phyloP scores from a whole-genome alignment of 2,329 filamentous ascomycete genomes.

The Xylaria sp. region DNA sequence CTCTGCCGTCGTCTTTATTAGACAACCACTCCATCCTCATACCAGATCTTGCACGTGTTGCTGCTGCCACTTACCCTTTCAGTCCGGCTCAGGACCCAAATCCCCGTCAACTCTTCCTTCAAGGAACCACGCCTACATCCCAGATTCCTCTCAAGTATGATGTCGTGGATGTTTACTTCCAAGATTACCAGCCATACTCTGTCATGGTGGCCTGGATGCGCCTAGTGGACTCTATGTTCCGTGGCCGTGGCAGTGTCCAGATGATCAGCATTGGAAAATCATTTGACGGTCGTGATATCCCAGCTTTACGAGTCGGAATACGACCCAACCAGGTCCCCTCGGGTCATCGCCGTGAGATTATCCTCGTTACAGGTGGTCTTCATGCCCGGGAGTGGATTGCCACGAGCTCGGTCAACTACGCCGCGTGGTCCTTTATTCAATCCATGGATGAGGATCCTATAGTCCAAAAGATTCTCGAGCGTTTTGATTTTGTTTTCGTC shows the following conservation, averaged over 20 bases:
- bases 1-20: slow-evolving; percentile 77
- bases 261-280: slow-evolving; percentile 81
- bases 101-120: slow-evolving; percentile 24
- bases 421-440: slow-evolving; percentile 87
- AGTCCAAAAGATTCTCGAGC: slow-evolving; percentile 78
- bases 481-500: slow-evolving; percentile 87
- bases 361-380: slow-evolving; percentile 83
- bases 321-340: slow-evolving; percentile 36
- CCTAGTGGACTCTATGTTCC: slow-evolving; percentile 85
- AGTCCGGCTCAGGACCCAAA: slow-evolving; percentile 30
- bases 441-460: slow-evolving; percentile 74
- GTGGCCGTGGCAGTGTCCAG: slow-evolving; percentile 69
- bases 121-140: slow-evolving; percentile 41
- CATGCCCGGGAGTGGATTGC: slow-evolving; percentile 98
- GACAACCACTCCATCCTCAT: slow-evolving; percentile 77
- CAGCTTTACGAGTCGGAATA: slow-evolving; percentile 77
- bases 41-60: slow-evolving; percentile 76
- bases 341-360: slow-evolving; percentile 69
- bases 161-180: slow-evolving; percentile 84
- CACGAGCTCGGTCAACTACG: slow-evolving; percentile 86
- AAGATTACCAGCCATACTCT: slow-evolving; percentile 86
- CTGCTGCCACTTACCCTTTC: slow-evolving; percentile 75
- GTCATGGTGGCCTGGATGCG: slow-evolving; percentile 91
- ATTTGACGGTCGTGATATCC: slow-evolving; percentile 86
- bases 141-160: slow-evolving; percentile 36